Evolutionary conservation across 192 early-diverging fungal genomes (phyloP).

Genomic region (Haplosporangium gracile): DNA sequence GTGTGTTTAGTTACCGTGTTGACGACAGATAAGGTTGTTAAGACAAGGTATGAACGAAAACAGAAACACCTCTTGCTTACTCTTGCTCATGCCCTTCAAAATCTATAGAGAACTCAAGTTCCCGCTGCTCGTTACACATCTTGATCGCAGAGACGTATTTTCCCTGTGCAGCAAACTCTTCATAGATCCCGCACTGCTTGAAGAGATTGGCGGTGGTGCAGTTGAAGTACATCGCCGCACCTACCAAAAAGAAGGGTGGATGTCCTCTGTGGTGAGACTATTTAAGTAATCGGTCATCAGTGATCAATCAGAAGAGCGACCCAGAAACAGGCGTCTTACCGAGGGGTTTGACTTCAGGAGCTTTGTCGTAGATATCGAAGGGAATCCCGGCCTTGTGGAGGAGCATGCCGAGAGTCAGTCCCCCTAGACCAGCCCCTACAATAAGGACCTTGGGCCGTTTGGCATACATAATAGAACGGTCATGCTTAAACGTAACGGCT

Average conservation of each 20-base stretch:
- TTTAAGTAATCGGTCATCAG: too few relatives aligned
- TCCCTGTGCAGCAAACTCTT: slow-evolving; percentile 1
- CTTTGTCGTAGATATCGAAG: not conserved
- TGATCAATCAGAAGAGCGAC: too few relatives aligned
- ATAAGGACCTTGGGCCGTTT: slow-evolving; percentile 11
- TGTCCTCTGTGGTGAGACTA: too few relatives aligned
- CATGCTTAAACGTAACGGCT: not conserved
- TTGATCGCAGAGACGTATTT: not conserved
- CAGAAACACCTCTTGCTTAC: not conserved
- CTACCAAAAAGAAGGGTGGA: not conserved
- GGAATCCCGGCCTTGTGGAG: slow-evolving; percentile 3
- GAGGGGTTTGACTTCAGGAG: not conserved
- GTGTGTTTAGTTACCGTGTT: too few relatives aligned
- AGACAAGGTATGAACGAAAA: not conserved
- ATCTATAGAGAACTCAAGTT: not conserved
- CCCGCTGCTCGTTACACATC: not conserved
- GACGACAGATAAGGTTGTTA: not conserved
- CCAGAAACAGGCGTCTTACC: not conserved
- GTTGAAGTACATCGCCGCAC: not conserved
- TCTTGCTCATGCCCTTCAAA: not conserved
- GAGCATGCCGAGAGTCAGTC: slow-evolving; percentile 2
- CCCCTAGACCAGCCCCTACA: slow-evolving; percentile 6
- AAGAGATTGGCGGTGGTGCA: not conserved
- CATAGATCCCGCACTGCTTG: slow-evolving; percentile 14
- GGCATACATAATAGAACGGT: not conserved